phyloP scores from a whole-genome alignment of 352 stramenopile genomes.

The Globisporangium lucens region DNA sequence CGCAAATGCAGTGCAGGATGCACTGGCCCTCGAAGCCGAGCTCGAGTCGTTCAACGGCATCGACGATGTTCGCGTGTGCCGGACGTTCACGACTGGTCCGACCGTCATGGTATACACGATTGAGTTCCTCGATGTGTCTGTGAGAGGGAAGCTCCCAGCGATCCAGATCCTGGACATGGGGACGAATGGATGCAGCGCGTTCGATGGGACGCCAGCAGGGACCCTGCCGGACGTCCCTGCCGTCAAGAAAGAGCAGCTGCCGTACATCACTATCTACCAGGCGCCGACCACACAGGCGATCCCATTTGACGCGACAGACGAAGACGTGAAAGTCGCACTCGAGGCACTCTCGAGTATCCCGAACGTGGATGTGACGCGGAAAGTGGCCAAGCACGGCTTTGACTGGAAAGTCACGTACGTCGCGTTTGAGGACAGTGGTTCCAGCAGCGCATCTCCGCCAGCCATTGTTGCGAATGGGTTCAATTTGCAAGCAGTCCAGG shows the following conservation, averaged over 20 bases:
- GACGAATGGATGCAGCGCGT: constrained; percentile 89
- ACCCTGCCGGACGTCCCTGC: constrained; percentile 7
- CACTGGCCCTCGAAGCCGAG: constrained; percentile 54
- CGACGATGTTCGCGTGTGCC: constrained; percentile 69
- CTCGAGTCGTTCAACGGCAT: constrained; percentile 61
- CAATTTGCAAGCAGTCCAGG: constrained; percentile 40
- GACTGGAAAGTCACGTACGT: constrained; percentile 92
- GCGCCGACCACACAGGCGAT: constrained; percentile 89
- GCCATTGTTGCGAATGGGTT: constrained; percentile 42
- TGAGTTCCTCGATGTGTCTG: constrained; percentile 89
- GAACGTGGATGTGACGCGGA: constrained; percentile 86
- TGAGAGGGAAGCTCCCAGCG: constrained; percentile 85
- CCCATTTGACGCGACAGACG: constrained; percentile 85
- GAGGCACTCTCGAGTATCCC: constrained; percentile 87
- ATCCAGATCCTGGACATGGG: constrained; percentile 89
- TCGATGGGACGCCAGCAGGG: constrained; percentile 31
- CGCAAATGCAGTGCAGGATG: constrained; percentile 37
- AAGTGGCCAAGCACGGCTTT: constrained; percentile 83
- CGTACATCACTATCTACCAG: constrained; percentile 86
- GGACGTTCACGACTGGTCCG: constrained; percentile 38
- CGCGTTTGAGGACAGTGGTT: constrained; percentile 49
- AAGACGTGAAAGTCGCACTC: constrained; percentile 92
- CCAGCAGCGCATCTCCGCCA: background rate
- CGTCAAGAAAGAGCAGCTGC: constrained; percentile 43
- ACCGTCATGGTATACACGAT: constrained; percentile 87